Conservation (phyloP, 73 alveolate species). For the Vitrella brassicaformis region DNA sequence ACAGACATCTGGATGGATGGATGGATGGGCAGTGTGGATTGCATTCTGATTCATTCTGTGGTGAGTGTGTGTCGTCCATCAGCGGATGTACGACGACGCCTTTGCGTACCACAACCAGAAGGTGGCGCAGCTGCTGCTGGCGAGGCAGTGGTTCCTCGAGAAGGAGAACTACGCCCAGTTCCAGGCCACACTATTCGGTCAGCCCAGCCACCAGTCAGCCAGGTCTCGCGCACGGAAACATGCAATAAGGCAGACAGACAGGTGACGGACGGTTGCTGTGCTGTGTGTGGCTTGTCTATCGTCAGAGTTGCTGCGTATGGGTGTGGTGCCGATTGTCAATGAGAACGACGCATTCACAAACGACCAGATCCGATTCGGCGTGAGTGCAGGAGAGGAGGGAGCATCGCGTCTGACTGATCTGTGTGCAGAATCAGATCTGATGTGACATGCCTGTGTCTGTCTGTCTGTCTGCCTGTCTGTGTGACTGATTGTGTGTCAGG, state of each 20-base stretch:
- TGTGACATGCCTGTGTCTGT: no score
- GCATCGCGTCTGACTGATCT: no score
- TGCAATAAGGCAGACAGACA: background rate
- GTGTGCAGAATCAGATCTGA: no score
- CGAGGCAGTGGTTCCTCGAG: background rate
- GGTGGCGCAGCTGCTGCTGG: background rate
- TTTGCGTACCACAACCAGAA: background rate
- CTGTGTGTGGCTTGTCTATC: background rate
- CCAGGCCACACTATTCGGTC: background rate
- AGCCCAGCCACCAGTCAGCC: no score
- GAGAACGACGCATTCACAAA: slow-evolving; percentile 1
- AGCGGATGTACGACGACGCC: background rate
- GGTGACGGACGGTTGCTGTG: background rate
- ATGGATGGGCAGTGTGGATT: no score
- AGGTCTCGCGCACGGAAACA: no score
- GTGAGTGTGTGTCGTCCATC: background rate
- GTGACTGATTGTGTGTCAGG: no score
- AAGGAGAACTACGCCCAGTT: background rate
- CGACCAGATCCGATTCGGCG: slow-evolving; percentile 4
- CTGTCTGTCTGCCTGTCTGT: no score
- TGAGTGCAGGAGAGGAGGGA: no score
- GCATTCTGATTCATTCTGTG: background rate
- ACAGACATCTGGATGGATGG: no score
- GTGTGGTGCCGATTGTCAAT: slow-evolving; percentile 3
- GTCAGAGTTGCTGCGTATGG: background rate